phyloP scores from a whole-genome alignment of 2,329 filamentous ascomycete genomes.

The Talaromyces sp. region DNA sequence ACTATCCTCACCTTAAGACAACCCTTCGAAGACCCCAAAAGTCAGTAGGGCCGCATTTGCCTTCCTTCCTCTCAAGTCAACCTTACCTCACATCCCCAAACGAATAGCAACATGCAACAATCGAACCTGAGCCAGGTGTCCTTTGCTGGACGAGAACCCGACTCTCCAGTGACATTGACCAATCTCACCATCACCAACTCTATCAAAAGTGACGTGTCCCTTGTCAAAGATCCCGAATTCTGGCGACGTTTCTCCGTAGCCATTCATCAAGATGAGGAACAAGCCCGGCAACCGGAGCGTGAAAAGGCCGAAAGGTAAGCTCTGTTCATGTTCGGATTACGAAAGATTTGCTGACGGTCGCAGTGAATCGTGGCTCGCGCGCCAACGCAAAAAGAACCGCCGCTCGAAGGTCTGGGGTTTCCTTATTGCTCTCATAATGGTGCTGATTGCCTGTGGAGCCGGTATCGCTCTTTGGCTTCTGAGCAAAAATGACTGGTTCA shows the following conservation, averaged over 20 bases:
- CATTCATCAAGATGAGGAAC: conserved; percentile 52
- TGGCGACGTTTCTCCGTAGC: conserved; percentile 57
- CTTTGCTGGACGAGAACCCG: conserved; percentile 3
- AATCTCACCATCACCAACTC: conserved; percentile 12
- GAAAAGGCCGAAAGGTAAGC: conserved; percentile 17
- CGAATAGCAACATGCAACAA: conserved; percentile 6
- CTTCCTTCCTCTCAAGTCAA: not conserved
- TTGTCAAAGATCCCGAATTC: conserved; percentile 52
- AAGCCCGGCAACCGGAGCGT: conserved; percentile 17
- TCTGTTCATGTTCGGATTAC: not conserved
- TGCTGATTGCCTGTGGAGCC: conserved; percentile 39
- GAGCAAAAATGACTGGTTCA: conserved; percentile 31
- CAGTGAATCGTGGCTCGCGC: conserved; percentile 52
- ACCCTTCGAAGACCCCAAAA: not conserved
- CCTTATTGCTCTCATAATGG: conserved; percentile 26
- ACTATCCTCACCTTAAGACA: not conserved
- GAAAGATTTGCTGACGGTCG: not conserved
- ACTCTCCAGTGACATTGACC: conserved; percentile 11
- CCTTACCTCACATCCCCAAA: not conserved
- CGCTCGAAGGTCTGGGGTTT: conserved; percentile 44
- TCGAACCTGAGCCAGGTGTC: not conserved
- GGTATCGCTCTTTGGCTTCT: conserved; percentile 45
- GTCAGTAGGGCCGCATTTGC: not conserved
- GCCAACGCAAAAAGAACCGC: conserved; percentile 46
- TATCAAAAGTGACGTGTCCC: conserved; percentile 14